A percentile compares a stretch with the other conserved stretches of the same genome.
These are phyloP conservation scores for Neurospora terricola DNA, from an alignment of 495 filamentous ascomycete species.

Conservation along the genomic window DNA sequence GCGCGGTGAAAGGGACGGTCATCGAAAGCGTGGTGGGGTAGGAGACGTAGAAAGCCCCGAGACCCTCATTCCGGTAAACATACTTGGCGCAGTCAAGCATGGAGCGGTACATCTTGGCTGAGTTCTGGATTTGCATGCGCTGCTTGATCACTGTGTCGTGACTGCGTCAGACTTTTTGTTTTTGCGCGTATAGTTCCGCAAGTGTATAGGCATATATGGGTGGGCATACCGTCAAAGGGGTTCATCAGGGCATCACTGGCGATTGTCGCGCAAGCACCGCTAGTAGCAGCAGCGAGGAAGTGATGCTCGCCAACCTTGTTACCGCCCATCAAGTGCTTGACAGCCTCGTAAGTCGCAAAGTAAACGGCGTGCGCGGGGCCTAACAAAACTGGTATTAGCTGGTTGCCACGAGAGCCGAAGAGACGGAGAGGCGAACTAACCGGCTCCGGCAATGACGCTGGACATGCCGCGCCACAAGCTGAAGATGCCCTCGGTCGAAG, in stretches of 20 bases:
- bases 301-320: conserved; percentile 85
- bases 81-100: conserved; percentile 75
- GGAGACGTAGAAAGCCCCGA: conserved; percentile 93
- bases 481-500: conserved; percentile 74
- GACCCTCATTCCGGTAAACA: conserved; percentile 78
- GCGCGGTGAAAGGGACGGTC: conserved; percentile 94
- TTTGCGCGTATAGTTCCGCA: not conserved
- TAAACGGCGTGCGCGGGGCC: conserved; percentile 96
- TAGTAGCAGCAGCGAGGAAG: conserved; percentile 81
- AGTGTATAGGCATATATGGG: not conserved
- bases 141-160: conserved; percentile 80
- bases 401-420: conserved; percentile 1
- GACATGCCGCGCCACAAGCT: conserved; percentile 95
- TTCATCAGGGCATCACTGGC: conserved; percentile 98
- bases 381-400: conserved; percentile 29
- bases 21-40: conserved; percentile 97
- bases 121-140: conserved; percentile 96
- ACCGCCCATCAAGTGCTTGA: conserved; percentile 91
- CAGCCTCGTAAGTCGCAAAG: conserved; percentile 94
- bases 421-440: conserved; percentile 39
- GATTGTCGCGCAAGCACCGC: conserved; percentile 90
- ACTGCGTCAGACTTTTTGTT: conserved; percentile 7
- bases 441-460: conserved; percentile 90
- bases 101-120: conserved; percentile 69
- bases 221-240: conserved; percentile 84